Evolutionary conservation across 1,139 yeast genomes (phyloP).

Genomic region (Kluyveromyces sp.): DNA sequence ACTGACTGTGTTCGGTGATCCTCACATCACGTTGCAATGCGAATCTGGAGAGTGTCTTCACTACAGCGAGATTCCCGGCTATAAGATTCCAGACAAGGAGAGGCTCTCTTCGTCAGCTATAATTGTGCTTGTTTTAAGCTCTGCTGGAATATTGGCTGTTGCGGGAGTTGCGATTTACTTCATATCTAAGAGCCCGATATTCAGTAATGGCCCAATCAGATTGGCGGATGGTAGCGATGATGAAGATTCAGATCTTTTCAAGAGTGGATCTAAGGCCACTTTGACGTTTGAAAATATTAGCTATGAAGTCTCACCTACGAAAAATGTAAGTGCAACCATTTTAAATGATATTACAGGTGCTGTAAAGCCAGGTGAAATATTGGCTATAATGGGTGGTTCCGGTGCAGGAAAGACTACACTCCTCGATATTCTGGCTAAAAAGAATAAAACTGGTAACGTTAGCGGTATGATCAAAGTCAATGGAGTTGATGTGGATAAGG

Average conservation of each 20-base stretch:
- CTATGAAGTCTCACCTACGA: conserved; percentile 42
- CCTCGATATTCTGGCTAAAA: conserved; percentile 82
- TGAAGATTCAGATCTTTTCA: conserved; percentile 42
- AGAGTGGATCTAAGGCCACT: conserved; percentile 61
- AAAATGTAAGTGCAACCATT: conserved; percentile 34
- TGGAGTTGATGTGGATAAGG: conserved; percentile 43
- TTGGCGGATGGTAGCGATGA: conserved; percentile 35
- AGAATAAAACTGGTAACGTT: conserved; percentile 67
- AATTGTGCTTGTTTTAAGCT: conserved; percentile 35
- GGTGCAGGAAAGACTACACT: conserved; percentile 97
- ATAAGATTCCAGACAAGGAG: conserved; percentile 54
- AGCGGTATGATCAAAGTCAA: conserved; percentile 66
- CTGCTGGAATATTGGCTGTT: conserved; percentile 31
- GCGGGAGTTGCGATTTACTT: conserved; percentile 40
- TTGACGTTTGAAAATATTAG: conserved; percentile 67
- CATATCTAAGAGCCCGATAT: conserved; percentile 59
- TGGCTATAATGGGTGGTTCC: conserved; percentile 97
- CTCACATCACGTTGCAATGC: conserved; percentile 73
- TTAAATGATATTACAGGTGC: conserved; percentile 62
- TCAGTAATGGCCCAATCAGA: conserved; percentile 34
- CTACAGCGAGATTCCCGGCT: conserved; percentile 88
- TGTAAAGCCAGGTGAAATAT: conserved; percentile 78
- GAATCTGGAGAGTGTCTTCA: conserved; percentile 87
- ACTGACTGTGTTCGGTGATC: conserved; percentile 86
- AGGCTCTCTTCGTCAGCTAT: conserved; percentile 47